Evolutionary conservation across 352 stramenopile genomes (phyloP).

Genomic region (Phytophthora foliorum): DNA sequence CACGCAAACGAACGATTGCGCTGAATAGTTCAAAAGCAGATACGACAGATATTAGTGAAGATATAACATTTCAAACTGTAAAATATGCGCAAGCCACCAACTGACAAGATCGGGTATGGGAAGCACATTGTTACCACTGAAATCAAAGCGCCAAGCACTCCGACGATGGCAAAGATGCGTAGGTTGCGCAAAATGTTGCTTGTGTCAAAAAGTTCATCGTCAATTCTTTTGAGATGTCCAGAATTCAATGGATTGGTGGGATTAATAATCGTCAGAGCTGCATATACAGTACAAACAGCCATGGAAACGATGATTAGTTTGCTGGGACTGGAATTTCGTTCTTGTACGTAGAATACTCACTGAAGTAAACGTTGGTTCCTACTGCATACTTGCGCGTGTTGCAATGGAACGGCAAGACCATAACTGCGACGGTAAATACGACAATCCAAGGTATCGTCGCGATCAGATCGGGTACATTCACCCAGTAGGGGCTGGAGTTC

Average conservation of each 20-base stretch:
- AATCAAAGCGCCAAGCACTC: constrained; percentile 58
- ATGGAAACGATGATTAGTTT: constrained; percentile 5
- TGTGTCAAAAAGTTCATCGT: constrained; percentile 46
- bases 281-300: not conserved
- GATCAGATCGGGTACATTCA: constrained; percentile 64
- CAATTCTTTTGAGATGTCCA: constrained; percentile 46
- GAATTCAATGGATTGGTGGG: constrained; percentile 50
- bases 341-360: constrained; percentile 26
- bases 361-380: constrained; percentile 74
- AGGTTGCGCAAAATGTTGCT: constrained; percentile 65
- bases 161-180: constrained; percentile 59
- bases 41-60: not conserved
- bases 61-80: constrained; percentile 25
- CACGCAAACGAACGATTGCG: constrained; percentile 55
- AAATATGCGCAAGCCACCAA: constrained; percentile 48
- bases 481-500: constrained; percentile 54
- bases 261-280: constrained; percentile 75
- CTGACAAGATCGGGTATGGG: constrained; percentile 72
- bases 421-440: constrained; percentile 60
- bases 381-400: constrained; percentile 80
- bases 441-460: constrained; percentile 65
- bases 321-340: not conserved
- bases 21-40: constrained; percentile 23
- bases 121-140: constrained; percentile 65
- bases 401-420: constrained; percentile 63